phyloP scores from a whole-genome alignment of 192 early-diverging fungal genomes.

The Diversispora eburnea region DNA sequence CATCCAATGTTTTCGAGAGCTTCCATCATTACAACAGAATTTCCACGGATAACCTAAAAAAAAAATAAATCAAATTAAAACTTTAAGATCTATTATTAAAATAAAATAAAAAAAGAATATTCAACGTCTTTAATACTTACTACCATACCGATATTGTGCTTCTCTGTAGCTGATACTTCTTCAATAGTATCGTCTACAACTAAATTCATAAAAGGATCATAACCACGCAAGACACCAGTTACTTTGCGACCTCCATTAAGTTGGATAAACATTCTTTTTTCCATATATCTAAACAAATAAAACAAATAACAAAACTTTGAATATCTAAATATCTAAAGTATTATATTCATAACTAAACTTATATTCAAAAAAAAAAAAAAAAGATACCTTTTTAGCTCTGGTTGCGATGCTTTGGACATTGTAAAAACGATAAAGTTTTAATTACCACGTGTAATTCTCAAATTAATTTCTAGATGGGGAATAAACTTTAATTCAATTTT shows the following conservation, averaged over 20 bases:
- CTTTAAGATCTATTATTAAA: not conserved
- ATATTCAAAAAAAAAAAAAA: not conserved
- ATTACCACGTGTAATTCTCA: too few relatives aligned
- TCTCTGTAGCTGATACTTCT: constrained; percentile 64
- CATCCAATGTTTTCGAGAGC: constrained; percentile 23
- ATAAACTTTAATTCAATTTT: too few relatives aligned
- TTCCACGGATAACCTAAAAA: constrained; percentile 26
- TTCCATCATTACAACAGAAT: constrained; percentile 31
- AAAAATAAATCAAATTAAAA: not conserved
- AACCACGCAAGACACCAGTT: constrained; percentile 95
- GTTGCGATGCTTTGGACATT: constrained; percentile 29
- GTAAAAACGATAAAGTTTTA: not conserved
- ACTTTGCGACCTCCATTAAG: constrained; percentile 90
- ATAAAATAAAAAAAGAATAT: not conserved
- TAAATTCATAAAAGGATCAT: constrained; percentile 99
- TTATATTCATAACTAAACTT: not conserved
- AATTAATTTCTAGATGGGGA: too few relatives aligned
- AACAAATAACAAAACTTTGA: not conserved
- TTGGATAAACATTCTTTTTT: constrained; percentile 87
- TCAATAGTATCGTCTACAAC: constrained; percentile 92
- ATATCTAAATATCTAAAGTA: not conserved
- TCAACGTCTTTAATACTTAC: constrained; percentile 41
- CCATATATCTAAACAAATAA: constrained; percentile 65
- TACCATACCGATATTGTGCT: constrained; percentile 80
- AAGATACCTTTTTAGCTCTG: constrained; percentile 27